Base-by-base conservation (phyloP, 768 basidiomycete genomes). In the Rubroboletus pulcherrimus region DNA sequence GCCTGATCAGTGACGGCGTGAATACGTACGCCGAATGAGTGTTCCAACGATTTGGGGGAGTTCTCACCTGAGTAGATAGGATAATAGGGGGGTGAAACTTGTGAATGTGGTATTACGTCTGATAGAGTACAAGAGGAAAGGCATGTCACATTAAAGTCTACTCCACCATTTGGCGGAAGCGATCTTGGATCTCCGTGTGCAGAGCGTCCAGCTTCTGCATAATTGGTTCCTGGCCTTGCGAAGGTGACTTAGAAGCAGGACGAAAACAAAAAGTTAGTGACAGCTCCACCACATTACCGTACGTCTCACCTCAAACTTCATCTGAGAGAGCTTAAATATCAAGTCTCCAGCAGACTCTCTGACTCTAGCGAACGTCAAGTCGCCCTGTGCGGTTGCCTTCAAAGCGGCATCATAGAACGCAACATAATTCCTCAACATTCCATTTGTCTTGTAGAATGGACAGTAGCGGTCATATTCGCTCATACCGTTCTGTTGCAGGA, bases 391-490 rank as follows among this genome's bases (percentile, higher is more conserved):
- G 48, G 97, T 91, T 21, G 92, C 89, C 67, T 83, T 87, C 67
- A 89, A 78, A 8, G 96, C 93, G n/a, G 82, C 78, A 69, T 98
- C 91, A 70, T 97, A 90, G 81, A 94, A 98, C 12, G 84, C 83
- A 60, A 98, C 92, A 69, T 96, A 93, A 75, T 96, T 96, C 67
- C 83, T 84, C 70, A 98, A 73, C 97, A 99, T 99, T 45, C 83
- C 91, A 53, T 86, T 89, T 43, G 95, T 97, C 87, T 98, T 97
- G 85, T 97, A 97, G 81, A 99, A 98, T 14, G 96, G 96, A 67
- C 96, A 99, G 77, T 83, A 97, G 49, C 93, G 83, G 72, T 98
- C 96, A 68, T 97, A 98, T 69, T 93, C 91, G 75, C 91, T 93
- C 83, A 98, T 97, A 63, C 97, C 97, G 66, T 99, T 98, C 75